Evolutionary conservation across 23 red algal genomes (phyloP), one percentile per base, ranked within the genome.

Genomic region (Chondrus crispus): DNA sequence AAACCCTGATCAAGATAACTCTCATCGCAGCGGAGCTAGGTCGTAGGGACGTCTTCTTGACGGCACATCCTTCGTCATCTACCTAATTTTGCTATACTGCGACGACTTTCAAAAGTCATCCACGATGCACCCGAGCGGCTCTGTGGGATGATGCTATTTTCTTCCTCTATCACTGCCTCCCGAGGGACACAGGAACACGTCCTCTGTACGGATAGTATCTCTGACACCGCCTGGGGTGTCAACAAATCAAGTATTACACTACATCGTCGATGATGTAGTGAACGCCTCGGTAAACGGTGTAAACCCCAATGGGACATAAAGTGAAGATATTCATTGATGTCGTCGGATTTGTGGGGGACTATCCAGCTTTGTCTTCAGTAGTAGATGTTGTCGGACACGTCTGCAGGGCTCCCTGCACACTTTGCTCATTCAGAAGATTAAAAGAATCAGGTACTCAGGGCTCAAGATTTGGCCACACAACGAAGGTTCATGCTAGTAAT

Each of bases 291-390:
- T 77, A 20, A 48, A 44, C 0, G 71, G 71, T 76, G 26, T 76
- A 9, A 38, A 76, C 0, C 7, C 70, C 29, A n/a, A 14, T 0
- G 70, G 70, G 9, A n/a, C 22, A 76, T 38, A 26, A n/a, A 28
- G 38, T 76, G 70, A 76, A 76, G 70, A 76, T 40, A 26, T 76
- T 76, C 70, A 76, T 46, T n/a, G 70, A 76, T 38, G 70, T 76
- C 1, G 29, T 76, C 43, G 70, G 29, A n/a, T 76, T 76, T 38
- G 70, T 76, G 28, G 29, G 26, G 1, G 64, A 71, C 64, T 76
- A 40, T 76, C 29, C 70, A 38, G 70, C 16, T 22, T 24, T 1
- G 14, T 14, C 64, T 14, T 26, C 16, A 14, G 30, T 26, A 71
- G 14, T 26, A 14, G 64, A 71, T 30, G 28, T 30, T n/a, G 29